Evolutionary conservation across 306 rosid genomes (phyloP).

Genomic region (Quercus wislizeni): DNA sequence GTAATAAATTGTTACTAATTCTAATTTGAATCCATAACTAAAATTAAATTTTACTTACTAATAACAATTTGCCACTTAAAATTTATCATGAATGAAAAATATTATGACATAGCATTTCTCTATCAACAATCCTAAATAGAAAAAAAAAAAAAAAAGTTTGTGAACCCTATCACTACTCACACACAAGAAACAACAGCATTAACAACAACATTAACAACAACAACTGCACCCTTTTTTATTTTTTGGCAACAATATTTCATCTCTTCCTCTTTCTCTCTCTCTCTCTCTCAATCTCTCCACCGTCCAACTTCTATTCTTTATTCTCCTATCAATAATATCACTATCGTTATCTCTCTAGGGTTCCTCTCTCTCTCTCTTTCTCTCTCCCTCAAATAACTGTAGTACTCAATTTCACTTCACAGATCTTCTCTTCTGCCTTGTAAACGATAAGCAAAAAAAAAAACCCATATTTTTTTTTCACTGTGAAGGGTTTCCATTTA

Average conservation of each 20-base stretch:
- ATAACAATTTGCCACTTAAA: accelerated
- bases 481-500: conserved; percentile 25
- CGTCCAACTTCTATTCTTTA: conserved; percentile 3
- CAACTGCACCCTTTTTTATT: background rate
- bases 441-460: conserved; percentile 22
- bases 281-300: conserved; percentile 6
- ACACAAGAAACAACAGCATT: background rate
- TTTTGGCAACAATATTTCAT: background rate
- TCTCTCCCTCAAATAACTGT: conserved; percentile 12
- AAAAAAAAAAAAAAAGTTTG: no score
- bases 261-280: background rate
- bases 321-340: conserved; percentile 2
- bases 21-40: accelerated
- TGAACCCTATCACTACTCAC: no score
- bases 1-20: accelerated
- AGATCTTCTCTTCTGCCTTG: conserved; percentile 38
- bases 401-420: conserved; percentile 30
- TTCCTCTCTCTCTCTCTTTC: conserved; percentile 37
- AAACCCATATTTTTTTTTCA: conserved; percentile 31
- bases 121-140: no score
- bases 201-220: background rate
- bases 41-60: accelerated
- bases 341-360: conserved; percentile 63
- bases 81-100: no score
- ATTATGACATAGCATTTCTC: accelerated